A percentile compares a stretch with the other conserved stretches of the same genome.
phyloP scores from a whole-genome alignment of 2,329 filamentous ascomycete genomes.

The Fusarium clavum region DNA sequence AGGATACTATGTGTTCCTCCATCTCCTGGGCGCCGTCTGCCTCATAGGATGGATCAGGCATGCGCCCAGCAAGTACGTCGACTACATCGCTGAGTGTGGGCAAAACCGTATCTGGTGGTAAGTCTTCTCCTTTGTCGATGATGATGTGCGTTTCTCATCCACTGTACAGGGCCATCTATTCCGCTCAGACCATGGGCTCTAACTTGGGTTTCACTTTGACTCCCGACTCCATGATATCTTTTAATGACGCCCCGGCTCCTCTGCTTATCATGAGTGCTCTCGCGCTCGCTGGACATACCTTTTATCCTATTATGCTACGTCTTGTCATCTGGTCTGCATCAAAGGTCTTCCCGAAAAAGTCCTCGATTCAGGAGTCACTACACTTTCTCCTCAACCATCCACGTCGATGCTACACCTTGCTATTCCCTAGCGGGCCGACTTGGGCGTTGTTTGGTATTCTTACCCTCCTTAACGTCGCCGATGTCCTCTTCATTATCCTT shows the following conservation, averaged over 20 bases:
- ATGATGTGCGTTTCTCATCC: constrained; percentile 6
- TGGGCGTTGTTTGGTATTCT: constrained; percentile 67
- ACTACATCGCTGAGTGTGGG: constrained; percentile 54
- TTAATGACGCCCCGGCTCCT: constrained; percentile 57
- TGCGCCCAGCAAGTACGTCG: constrained; percentile 54
- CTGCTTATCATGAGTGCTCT: constrained; percentile 62
- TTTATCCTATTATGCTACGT: constrained; percentile 69
- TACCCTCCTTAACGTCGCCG: constrained; percentile 63
- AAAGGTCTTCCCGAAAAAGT: constrained; percentile 56
- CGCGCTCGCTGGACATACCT: constrained; percentile 65
- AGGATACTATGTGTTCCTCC: constrained; percentile 60
- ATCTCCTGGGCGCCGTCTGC: constrained; percentile 60
- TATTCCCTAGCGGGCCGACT: constrained; percentile 70
- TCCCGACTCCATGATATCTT: constrained; percentile 64
- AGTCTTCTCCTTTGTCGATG: constrained; percentile 28
- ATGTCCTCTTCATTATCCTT: constrained; percentile 65
- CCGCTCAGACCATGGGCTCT: constrained; percentile 62
- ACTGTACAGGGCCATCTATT: constrained; percentile 58
- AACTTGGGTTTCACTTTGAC: constrained; percentile 68
- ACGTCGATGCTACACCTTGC: constrained; percentile 70
- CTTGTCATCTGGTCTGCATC: constrained; percentile 68
- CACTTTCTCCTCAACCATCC: constrained; percentile 72
- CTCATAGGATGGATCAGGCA: constrained; percentile 61
- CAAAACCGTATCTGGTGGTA: constrained; percentile 62
- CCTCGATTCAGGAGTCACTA: constrained; percentile 58